Evolutionary conservation across 2,329 filamentous ascomycete species (phyloP).

Genomic region (Claviceps humidiphila): DNA sequence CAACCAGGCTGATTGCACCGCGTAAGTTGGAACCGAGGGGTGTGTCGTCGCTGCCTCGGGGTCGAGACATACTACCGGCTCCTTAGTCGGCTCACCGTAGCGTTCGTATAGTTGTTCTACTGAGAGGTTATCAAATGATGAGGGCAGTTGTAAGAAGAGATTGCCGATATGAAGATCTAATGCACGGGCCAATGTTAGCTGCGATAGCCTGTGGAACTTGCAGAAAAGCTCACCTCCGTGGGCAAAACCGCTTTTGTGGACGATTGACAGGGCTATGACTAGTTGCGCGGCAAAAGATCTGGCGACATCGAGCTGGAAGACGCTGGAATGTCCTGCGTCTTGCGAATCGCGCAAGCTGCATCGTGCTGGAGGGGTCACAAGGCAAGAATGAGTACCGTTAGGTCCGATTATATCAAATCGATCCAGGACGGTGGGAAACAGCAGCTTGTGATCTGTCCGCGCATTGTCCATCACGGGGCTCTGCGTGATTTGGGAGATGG

Average conservation of each 20-base stretch:
- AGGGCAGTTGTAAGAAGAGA: slow-evolving; percentile 15
- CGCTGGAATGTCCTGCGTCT: slow-evolving; percentile 9
- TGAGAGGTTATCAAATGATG: slow-evolving; percentile 12
- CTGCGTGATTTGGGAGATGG: slow-evolving; percentile 8
- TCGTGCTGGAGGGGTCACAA: slow-evolving; percentile 1
- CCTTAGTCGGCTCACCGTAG: slow-evolving; percentile 10
- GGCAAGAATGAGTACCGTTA: slow-evolving; percentile 4
- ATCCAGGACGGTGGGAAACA: slow-evolving; percentile 6
- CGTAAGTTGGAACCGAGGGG: too few species aligned
- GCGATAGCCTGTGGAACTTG: too few species aligned
- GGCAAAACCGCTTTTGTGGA: background rate
- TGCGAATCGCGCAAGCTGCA: slow-evolving; percentile 14
- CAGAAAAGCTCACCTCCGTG: too few species aligned
- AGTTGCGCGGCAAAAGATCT: too few species aligned
- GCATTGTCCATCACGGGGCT: background rate
- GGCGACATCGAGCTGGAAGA: too few species aligned
- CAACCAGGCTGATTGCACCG: slow-evolving; percentile 20
- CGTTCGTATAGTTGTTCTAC: slow-evolving; percentile 14
- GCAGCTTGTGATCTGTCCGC: slow-evolving; percentile 13
- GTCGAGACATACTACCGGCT: too few species aligned
- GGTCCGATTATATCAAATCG: slow-evolving; percentile 10
- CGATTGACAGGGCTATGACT: slow-evolving; percentile 15
- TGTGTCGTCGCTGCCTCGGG: too few species aligned
- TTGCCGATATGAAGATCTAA: slow-evolving; percentile 11
- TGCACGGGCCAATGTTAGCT: background rate